Evolutionary conservation across 306 rosid genomes (phyloP), one percentile per base, ranked within the genome.

Genomic region (Trifolium repens): DNA sequence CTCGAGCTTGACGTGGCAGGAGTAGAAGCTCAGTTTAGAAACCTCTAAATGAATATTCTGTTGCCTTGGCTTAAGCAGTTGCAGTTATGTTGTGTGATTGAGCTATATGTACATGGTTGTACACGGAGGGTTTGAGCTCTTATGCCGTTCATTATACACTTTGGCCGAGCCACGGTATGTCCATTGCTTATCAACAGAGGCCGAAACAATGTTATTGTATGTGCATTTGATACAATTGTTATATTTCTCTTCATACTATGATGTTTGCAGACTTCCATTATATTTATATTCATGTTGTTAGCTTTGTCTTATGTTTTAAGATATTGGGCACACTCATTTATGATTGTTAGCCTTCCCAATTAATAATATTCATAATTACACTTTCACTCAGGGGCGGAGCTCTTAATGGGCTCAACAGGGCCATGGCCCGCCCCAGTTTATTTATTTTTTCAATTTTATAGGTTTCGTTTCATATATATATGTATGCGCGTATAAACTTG

Each of bases 101-200:
- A 39, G 73, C 75, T 80, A 32, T 62, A 67, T 84, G 78, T 82
- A 78, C 80, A 26, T 72, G 73, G 50, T 75, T 65, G 24, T 78
- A 71, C 78, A 70, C 75, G 57, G 84, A 84, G 27, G 76, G 88
- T 78, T 80, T 74, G 90, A 69, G 88, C 89, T 88, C 86, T 58
- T 76, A 67, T 67, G 88, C 92, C 92, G 83, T 91, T 88, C 86
- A 79, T 91, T 84, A 88, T 89, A 78, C 88, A 55, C 77, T 82
- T 73, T 87, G 94, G 89, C 91, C 85, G 91, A 85, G 96, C 88
- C 86, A 80, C 66, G 85, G 82, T 82, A 81, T 79, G 75, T 75
- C 76, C 37, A 26, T 72, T 86, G 69, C 76, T 58, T 65, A 85
- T 69, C 81, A 79, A 84, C 80, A 78, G 83, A 50, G 80, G 59